Base-by-base conservation (phyloP, 352 stramenopile species). In the Pythium rhizo-oryzae region DNA sequence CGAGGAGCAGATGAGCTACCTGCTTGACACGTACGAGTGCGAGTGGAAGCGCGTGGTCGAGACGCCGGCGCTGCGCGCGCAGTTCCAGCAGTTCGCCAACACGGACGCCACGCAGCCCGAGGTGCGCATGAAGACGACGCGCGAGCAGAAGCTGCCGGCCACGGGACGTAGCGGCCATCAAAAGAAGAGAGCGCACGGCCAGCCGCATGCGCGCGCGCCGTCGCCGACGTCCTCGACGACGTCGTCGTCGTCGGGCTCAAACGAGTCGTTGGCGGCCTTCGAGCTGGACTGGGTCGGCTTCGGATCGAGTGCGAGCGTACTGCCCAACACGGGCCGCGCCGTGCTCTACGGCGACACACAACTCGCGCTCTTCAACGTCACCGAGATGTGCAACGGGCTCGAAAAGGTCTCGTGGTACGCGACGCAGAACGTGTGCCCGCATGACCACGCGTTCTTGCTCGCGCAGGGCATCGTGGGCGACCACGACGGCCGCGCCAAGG, bases 391-490 rank as follows among this genome's bases (percentile, higher is more conserved):
- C 67, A 84, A 87, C 52, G 79, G 79, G 44, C 82, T 87, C 72
- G 84, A 80, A 46, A 78, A 80, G 23, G 77, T 88, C 25, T 88
- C 91, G 71, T 97, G 89, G 90, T 97, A 93, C 66, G 91, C 87
- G 62, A 97, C 91, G 53, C 93, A 98, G 76, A 98, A 98, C 69
- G 96, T 98, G 87, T 98, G 91, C 65, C 91, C 92, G 8, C 87
- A 96, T 77, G 95, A 97, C 55, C 83, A 96, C 74, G 88, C 93
- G 13, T 97, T 98, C 74, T 91, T 98, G n/a, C 71, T 98, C 39
- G 93, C 91, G 7, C 89, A 97, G 71, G 93, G 93, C 47, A 94
- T 98, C 63, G 81, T 97, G 25, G 91, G 91, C 18, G 90, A 95
- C 65, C 81, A 78, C 18, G 77, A 82, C 54, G 87, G 87, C 16